Base-by-base conservation (phyloP, 2,329 filamentous ascomycete genomes). In the Immersiporthe knoxdaviesiana region DNA sequence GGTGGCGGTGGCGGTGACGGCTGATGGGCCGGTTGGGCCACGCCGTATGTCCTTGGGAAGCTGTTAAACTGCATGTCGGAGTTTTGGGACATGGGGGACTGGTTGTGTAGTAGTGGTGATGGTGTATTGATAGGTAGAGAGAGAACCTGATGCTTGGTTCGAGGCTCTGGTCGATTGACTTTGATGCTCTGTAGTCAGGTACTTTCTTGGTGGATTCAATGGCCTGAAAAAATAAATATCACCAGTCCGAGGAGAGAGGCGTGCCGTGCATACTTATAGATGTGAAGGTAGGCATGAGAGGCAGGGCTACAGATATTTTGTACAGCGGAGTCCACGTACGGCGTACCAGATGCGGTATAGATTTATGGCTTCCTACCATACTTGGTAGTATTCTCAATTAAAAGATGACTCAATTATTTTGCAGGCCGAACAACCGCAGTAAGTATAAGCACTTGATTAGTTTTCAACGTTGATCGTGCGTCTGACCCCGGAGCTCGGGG, bases 231-330 rank as follows among this genome's bases (percentile, higher is more conserved):
- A 21, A n/a, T 8, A 10, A 47, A 21, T n/a, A 21, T 21, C 18
- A 47, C 11, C 24, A 56, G 5, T 30, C 27, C 52, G 3, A 30
- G 30, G 41, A 44, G 47, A 44, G 47, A 56, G 37, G 21, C 16
- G n/a, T 58, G 61, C 37, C 32, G 47, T 47, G 21, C 62, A 68
- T 65, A 65, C 39, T 70, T 70, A 70, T 70, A 70, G 52, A 56
- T 30, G 52, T 56, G 52, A 63, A 68, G 12, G 37, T 41, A 37
- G 50, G 18, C 16, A n/a, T 21, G n/a, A 24, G 30, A 54, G 11
- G 50, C 1, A 11, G 24, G 50, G 24, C 44, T 47, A 10, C 16
- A 54, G 2, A 14, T 16, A 14, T 27, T 54, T 11, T 54, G 24
- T 24, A 47, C 7, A 14, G 11, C 50, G 50, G 50, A 54, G 50